phyloP scores from a whole-genome alignment of 345 rosid species.

The Anastatica hierochuntica region DNA sequence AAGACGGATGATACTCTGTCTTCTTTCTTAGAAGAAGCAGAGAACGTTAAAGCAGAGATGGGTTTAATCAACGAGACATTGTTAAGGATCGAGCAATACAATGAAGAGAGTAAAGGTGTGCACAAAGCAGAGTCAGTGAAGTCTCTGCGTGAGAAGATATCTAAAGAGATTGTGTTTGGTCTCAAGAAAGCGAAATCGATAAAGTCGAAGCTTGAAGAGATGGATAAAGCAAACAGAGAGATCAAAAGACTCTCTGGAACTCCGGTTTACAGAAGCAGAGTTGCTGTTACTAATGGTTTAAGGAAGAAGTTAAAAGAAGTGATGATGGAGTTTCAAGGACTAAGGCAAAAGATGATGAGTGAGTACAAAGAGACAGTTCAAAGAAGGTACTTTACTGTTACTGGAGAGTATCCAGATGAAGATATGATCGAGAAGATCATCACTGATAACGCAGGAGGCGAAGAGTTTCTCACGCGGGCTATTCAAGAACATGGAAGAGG shows the following conservation, averaged over 20 bases:
- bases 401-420: slow-evolving; percentile 78
- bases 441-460: slow-evolving; percentile 54
- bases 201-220: slow-evolving; percentile 61
- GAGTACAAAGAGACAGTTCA: slow-evolving; percentile 87
- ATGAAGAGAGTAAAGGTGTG: slow-evolving; percentile 74
- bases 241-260: slow-evolving; percentile 83
- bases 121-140: slow-evolving; percentile 70
- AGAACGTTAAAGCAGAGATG: slow-evolving; percentile 79
- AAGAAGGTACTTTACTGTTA: slow-evolving; percentile 84
- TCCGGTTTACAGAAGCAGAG: slow-evolving; percentile 61
- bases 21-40: slow-evolving; percentile 81
- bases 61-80: slow-evolving; percentile 54
- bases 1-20: slow-evolving; percentile 60
- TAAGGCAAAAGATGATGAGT: slow-evolving; percentile 82
- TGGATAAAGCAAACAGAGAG: slow-evolving; percentile 72
- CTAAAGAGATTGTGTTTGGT: slow-evolving; percentile 54
- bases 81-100: slow-evolving; percentile 45
- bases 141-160: slow-evolving; percentile 55
- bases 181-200: slow-evolving; percentile 55
- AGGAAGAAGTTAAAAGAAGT: slow-evolving; percentile 75
- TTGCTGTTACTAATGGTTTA: slow-evolving; percentile 71
- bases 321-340: slow-evolving; percentile 93
- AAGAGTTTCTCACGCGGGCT: slow-evolving; percentile 57
- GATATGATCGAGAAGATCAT: slow-evolving; percentile 82
- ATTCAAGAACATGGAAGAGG: slow-evolving; percentile 95